Conservation (phyloP, 2,329 filamentous ascomycete genomes). For the Trichoderma afroharzianum region DNA sequence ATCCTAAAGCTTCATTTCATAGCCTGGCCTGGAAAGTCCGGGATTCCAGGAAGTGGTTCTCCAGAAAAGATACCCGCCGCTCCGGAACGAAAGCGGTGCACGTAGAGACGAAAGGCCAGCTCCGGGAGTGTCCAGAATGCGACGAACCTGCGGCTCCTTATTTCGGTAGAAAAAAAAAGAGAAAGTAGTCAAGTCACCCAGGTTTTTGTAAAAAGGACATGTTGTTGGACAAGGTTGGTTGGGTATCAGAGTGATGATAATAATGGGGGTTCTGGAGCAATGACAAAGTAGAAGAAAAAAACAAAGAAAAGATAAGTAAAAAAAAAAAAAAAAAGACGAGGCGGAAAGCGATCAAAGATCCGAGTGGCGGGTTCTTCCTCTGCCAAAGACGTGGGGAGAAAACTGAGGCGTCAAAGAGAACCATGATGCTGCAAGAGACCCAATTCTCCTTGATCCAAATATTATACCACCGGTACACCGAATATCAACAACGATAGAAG, state of each 20-base stretch:
- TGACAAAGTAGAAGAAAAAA: background rate
- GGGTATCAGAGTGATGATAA: conserved; percentile 15
- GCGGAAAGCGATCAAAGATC: background rate
- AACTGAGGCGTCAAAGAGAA: conserved; percentile 8
- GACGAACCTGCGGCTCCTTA: background rate
- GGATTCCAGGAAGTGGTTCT: too few relatives aligned
- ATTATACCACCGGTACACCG: conserved; percentile 22
- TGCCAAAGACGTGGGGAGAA: background rate
- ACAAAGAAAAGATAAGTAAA: background rate
- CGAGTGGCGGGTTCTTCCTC: background rate
- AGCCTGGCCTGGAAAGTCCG: background rate
- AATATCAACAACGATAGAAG: conserved; percentile 20
- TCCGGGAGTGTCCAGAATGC: background rate
- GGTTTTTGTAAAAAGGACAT: background rate
- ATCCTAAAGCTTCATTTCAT: background rate
- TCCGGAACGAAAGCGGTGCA: background rate
- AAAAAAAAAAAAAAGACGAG: background rate
- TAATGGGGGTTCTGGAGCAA: conserved; percentile 12
- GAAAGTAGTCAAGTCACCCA: background rate
- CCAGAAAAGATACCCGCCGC: background rate
- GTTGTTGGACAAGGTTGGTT: conserved; percentile 12
- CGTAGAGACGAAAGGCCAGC: background rate
- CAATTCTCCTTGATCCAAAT: conserved; percentile 21
- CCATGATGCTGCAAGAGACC: conserved; percentile 13
- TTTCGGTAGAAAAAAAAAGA: background rate